phyloP scores from a whole-genome alignment of 2,329 filamentous ascomycete genomes.

The Exophiala viscosa region DNA sequence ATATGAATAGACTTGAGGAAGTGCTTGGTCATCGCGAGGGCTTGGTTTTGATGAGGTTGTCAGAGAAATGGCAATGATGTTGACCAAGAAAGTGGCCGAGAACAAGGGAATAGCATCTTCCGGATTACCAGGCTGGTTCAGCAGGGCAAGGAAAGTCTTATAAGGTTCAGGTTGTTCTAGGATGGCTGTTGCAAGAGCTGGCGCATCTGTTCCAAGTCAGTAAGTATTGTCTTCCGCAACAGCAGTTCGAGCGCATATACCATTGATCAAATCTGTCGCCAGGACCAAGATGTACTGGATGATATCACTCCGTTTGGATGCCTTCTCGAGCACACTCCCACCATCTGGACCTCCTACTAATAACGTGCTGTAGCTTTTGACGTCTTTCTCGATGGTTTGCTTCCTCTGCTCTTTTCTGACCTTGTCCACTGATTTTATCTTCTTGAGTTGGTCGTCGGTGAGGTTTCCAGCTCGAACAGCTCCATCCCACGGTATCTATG shows the following conservation, averaged over 20 bases:
- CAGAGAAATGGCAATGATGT: slow-evolving; percentile 65
- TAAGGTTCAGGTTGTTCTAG: slow-evolving; percentile 66
- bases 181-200: slow-evolving; percentile 71
- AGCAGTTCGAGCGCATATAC: slow-evolving; percentile 45
- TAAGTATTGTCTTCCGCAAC: background rate
- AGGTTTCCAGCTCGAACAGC: slow-evolving; percentile 90
- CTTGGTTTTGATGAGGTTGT: slow-evolving; percentile 58
- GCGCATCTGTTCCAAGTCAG: slow-evolving; percentile 60
- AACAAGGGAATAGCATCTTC: slow-evolving; percentile 87
- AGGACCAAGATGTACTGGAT: slow-evolving; percentile 93
- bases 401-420: slow-evolving; percentile 86
- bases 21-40: slow-evolving; percentile 65
- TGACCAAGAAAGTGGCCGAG: slow-evolving; percentile 80
- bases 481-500: slow-evolving; percentile 86
- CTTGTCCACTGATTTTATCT: slow-evolving; percentile 96
- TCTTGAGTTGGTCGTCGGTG: slow-evolving; percentile 87
- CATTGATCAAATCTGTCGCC: slow-evolving; percentile 78
- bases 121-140: slow-evolving; percentile 77
- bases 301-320: slow-evolving; percentile 81
- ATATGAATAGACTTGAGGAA: slow-evolving; percentile 81
- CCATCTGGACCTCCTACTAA: slow-evolving; percentile 67
- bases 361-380: slow-evolving; percentile 73
- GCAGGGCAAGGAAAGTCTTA: slow-evolving; percentile 76
- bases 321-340: slow-evolving; percentile 77
- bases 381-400: slow-evolving; percentile 73